Base-by-base conservation (phyloP, 331 rosid species). In the Erythrophleum ivorense region DNA sequence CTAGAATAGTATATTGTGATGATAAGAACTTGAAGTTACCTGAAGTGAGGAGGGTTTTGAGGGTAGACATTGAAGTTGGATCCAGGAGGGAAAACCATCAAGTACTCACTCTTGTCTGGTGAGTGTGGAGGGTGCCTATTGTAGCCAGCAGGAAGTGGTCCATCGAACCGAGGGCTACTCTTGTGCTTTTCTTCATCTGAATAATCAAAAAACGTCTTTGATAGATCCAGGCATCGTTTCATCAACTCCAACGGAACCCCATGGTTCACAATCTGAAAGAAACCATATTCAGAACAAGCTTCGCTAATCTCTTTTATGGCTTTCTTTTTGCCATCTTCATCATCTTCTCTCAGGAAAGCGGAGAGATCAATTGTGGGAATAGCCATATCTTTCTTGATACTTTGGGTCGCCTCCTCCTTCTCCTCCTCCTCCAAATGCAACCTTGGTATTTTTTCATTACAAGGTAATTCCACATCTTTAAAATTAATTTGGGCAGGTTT, bases 231-330 rank as follows among this genome's bases (percentile, higher is more conserved):
- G 62, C 90, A 88, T 78, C 38, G 48, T 24, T 58, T 71, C 55
- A 89, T 74, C 53, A 89, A 65, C 33, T 74, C 84, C 7, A 62
- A 13, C 9, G 91, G 73, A 24, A 86, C 53, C 3, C 88, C 95
- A 71, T 87, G 89, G 18, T 91, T 86, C 58, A 81, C 85, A 2
- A 91, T 82, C 75, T 87, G 91, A 38, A 89, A 89, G 89, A 88
- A 88, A 3, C 93, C 96, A 72, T 75, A 82, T 12, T 82, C 72
- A 14, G 71, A 79, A 66, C 89, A 89, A 1, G 91, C 89, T 82
- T 91, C 4, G 13, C 67, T n/a, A 18, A 91, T 89, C 8, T 41
- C 71, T 66, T 87, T 75, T 55, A 59, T 71, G 43, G 78, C 85
- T 67, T 60, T 78, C 48, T 21, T 80, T 71, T 29, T 85, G 8